Conservation (phyloP, 202 grass and related monocot species). For the Saccharum hybrid region DNA sequence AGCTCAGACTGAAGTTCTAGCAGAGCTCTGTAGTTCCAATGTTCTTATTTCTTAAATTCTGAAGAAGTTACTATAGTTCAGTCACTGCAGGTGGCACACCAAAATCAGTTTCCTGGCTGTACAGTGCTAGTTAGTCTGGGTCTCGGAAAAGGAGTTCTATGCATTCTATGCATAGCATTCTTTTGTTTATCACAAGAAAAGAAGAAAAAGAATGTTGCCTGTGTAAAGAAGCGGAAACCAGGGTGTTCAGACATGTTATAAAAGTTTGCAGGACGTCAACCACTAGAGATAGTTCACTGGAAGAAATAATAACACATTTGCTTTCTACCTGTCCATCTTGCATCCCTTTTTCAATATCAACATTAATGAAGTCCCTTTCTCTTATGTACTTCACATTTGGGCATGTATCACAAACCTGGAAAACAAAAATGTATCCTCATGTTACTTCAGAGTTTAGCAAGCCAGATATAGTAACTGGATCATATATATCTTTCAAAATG, state of each 20-base stretch:
- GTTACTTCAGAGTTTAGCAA: neutral
- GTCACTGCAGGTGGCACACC: too few relatives aligned
- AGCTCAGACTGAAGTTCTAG: too few relatives aligned
- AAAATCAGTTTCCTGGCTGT: too few relatives aligned
- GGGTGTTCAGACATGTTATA: conserved; percentile 3
- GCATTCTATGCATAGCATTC: too few relatives aligned
- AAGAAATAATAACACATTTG: neutral
- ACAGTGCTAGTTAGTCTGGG: too few relatives aligned
- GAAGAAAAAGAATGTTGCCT: neutral
- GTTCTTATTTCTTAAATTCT: too few relatives aligned
- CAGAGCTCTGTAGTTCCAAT: too few relatives aligned
- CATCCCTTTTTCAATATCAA: conserved; percentile 96
- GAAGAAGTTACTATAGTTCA: too few relatives aligned
- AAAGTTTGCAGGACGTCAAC: neutral
- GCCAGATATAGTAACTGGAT: neutral
- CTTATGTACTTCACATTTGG: conserved; percentile 84
- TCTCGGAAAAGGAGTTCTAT: too few relatives aligned
- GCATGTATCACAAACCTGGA: conserved; percentile 79
- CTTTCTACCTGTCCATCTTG: conserved; percentile 82
- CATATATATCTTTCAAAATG: neutral
- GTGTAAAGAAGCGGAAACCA: neutral
- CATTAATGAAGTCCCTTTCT: conserved; percentile 73
- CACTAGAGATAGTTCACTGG: too few relatives aligned
- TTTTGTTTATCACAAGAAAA: neutral
- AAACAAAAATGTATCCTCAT: conserved; percentile 6